phyloP scores from a whole-genome alignment of 2,329 filamentous ascomycete genomes.

The Fusarium liriodendri region DNA sequence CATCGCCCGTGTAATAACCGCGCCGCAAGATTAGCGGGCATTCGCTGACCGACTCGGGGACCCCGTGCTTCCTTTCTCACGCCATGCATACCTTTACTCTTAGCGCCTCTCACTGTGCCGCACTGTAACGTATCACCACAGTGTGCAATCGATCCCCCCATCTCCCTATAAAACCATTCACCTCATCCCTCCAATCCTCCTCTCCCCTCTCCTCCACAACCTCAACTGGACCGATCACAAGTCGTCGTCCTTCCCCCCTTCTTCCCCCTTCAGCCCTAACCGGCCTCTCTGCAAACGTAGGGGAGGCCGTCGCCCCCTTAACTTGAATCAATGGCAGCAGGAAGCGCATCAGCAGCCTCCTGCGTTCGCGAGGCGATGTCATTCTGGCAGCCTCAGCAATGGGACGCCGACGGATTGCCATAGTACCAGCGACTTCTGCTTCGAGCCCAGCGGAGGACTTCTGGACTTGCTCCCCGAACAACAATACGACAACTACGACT shows the following conservation, averaged over 20 bases:
- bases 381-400: conserved; percentile 33
- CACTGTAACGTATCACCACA: conserved; percentile 23
- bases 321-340: conserved; percentile 44
- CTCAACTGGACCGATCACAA: conserved; percentile 14
- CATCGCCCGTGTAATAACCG: background rate
- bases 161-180: background rate
- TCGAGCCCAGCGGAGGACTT: conserved; percentile 14
- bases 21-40: background rate
- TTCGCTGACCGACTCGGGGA: background rate
- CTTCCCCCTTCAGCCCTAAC: conserved; percentile 18
- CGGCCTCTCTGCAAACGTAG: conserved; percentile 40
- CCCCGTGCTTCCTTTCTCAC: background rate
- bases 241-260: conserved; percentile 6
- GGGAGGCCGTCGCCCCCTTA: conserved; percentile 42
- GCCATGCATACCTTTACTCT: background rate
- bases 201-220: conserved; percentile 15
- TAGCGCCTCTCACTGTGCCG: background rate
- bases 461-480: conserved; percentile 35
- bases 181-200: background rate
- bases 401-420: conserved; percentile 22
- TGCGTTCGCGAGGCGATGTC: conserved; percentile 13
- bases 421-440: conserved; percentile 20
- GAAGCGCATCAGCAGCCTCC: conserved; percentile 12
- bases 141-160: conserved; percentile 16
- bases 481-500: conserved; percentile 21